Evolutionary conservation across 768 basidiomycete species (phyloP), one percentile per base, ranked within the genome.

Genomic region (Auricularia cornea): DNA sequence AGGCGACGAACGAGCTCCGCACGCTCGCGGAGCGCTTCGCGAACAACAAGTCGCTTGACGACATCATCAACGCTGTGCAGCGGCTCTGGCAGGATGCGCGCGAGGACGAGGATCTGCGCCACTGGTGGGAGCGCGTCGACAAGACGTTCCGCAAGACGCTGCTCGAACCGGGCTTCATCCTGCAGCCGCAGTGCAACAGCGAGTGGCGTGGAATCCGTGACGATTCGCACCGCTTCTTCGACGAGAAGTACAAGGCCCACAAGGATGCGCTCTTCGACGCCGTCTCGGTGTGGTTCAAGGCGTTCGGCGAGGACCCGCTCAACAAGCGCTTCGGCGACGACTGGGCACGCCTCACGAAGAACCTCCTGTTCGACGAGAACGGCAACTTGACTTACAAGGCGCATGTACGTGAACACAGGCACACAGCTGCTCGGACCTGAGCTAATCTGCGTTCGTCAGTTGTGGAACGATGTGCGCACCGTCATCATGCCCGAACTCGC

Each of bases 11-110:
- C 41, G 85, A 93, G 70, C 81, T 94, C 31, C 86, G 91, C 56
- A 87, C 85, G 1, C 79, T 98, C 12, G 84, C 97, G 48, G 94
- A 98, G 74, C 87, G 96, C 26, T 94, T 98, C 72, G 95, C 95
- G 5, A 88, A 92, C 68, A 83, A 82, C 60, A 71, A 77, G 68
- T 84, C 84, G 41, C 81, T 94, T 74, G 78, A 87, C 63, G 73
- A 80, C 32, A 81, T 96, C 63, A 78, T 89, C 38, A 83, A 90
- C 65, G 82, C 94, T 3, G 78, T 89, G 44, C 80, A 88, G 68
- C 81, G 80, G 2, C 79, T 99, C 18, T 87, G 87, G 65, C 80
- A 86, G 59, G 92, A 95, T 71, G 82, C 90, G 0, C 78, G 80
- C 59, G 78, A 86, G 48, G 96, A 99, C 65, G 79, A 83, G 30